A percentile compares a stretch with the other conserved stretches of the same genome.
phyloP scores from a whole-genome alignment of 2,329 filamentous ascomycete species.

The Cercospora beticola region DNA sequence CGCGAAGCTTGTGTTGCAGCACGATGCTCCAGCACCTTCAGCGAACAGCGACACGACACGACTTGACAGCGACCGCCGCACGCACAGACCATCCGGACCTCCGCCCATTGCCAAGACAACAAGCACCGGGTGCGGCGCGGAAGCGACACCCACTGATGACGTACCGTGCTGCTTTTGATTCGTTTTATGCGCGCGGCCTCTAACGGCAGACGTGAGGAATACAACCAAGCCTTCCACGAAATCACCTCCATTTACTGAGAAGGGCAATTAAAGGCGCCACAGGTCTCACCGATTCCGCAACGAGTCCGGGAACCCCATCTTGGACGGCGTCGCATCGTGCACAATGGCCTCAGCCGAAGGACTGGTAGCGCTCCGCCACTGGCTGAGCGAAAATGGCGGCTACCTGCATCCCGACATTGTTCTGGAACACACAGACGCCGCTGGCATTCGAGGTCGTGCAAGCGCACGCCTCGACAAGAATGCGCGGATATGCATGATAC shows the following conservation, averaged over 20 bases:
- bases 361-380: constrained; percentile 30
- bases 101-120: not conserved
- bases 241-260: not conserved
- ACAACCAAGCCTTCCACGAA: not conserved
- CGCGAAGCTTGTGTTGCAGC: too few relatives aligned
- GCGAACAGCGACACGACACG: too few relatives aligned
- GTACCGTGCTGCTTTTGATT: not conserved
- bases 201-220: not conserved
- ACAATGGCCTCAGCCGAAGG: constrained; percentile 16
- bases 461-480: constrained; percentile 22
- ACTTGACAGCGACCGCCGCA: not conserved
- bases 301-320: not conserved
- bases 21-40: too few relatives aligned
- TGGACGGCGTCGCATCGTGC: not conserved
- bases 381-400: constrained; percentile 36
- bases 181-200: not conserved
- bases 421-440: constrained; percentile 26
- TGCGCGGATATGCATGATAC: constrained; percentile 31
- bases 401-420: constrained; percentile 33
- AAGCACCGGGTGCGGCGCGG: not conserved
- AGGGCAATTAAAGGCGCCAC: not conserved
- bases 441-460: constrained; percentile 35
- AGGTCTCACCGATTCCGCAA: not conserved
- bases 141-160: not conserved
- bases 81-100: not conserved